phyloP scores from a whole-genome alignment of 2,329 filamentous ascomycete species.

The Zymoseptoria passerinii region DNA sequence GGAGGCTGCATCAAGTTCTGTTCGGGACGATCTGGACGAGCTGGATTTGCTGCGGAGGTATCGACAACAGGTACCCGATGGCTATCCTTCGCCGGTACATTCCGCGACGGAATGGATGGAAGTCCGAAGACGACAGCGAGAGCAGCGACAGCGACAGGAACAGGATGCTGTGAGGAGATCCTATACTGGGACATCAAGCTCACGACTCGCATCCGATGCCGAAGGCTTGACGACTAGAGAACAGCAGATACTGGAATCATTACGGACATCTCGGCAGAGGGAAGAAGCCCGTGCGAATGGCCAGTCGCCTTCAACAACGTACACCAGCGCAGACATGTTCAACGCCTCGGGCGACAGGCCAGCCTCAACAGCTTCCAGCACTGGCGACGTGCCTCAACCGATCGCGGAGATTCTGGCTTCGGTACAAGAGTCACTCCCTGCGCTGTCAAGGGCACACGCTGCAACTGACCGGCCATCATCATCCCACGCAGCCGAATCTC shows the following conservation, averaged over 20 bases:
- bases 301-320: constrained; percentile 36
- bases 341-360: constrained; percentile 6
- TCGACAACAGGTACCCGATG: constrained; percentile 23
- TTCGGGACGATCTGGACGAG: constrained; percentile 40
- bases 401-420: constrained; percentile 21
- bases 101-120: constrained; percentile 39
- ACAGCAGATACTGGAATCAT: constrained; percentile 39
- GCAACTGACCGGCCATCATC: constrained; percentile 7
- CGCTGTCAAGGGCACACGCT: constrained; percentile 22
- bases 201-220: constrained; percentile 28
- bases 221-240: constrained; percentile 39
- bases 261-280: constrained; percentile 37
- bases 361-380: constrained; percentile 9
- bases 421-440: constrained; percentile 22
- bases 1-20: constrained; percentile 25
- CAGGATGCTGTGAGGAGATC: constrained; percentile 1
- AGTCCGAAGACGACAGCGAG: constrained; percentile 29
- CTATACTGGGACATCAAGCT: constrained; percentile 4
- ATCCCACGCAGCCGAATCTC: constrained; percentile 2
- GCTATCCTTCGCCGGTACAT: constrained; percentile 30
- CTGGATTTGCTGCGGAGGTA: constrained; percentile 37
- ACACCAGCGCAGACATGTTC: constrained; percentile 31
- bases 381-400: constrained; percentile 11
- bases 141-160: constrained; percentile 25
- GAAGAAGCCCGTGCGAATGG: constrained; percentile 34